phyloP scores from a whole-genome alignment of 208 protist genomes.

The Kentomonas sorsogonicus region DNA sequence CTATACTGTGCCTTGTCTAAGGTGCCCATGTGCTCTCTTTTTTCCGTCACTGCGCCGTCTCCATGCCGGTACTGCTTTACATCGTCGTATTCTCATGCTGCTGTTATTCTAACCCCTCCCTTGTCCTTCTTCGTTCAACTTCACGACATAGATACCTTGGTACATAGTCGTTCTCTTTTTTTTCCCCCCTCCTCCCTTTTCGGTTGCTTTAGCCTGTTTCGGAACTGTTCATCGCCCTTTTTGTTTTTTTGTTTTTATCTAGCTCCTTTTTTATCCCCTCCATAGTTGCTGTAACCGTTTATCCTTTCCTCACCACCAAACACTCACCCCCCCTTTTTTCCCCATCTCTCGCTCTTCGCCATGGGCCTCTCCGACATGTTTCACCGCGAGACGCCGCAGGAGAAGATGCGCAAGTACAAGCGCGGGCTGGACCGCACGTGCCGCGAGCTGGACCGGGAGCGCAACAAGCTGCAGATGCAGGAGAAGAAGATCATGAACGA shows the following conservation, averaged over 20 bases:
- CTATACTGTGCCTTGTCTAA: neutral
- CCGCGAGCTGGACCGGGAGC: constrained; percentile 95
- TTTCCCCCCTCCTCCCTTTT: neutral
- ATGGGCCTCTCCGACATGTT: constrained; percentile 70
- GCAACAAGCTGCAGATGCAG: constrained; percentile 90
- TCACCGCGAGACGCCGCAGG: constrained; percentile 82
- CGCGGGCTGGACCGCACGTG: constrained; percentile 91
- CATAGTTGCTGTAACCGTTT: neutral
- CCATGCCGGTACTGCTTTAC: neutral
- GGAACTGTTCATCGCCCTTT: neutral
- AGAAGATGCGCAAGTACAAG: constrained; percentile 96
- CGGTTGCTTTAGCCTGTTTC: no score
- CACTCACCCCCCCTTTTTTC: neutral
- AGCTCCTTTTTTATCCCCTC: no score
- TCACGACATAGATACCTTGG: neutral
- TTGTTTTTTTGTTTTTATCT: neutral
- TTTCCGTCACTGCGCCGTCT: neutral
- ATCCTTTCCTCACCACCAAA: no score
- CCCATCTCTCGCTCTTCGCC: neutral
- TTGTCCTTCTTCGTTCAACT: no score
- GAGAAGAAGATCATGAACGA: constrained; percentile 96
- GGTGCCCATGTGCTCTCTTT: neutral
- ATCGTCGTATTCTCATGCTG: neutral
- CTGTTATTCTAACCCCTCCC: no score
- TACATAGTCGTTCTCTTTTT: neutral